A percentile compares a stretch with the other conserved stretches of the same genome.
Evolutionary conservation across 2,329 filamentous ascomycete genomes (phyloP).

Genomic region (Penicillium crustosum): DNA sequence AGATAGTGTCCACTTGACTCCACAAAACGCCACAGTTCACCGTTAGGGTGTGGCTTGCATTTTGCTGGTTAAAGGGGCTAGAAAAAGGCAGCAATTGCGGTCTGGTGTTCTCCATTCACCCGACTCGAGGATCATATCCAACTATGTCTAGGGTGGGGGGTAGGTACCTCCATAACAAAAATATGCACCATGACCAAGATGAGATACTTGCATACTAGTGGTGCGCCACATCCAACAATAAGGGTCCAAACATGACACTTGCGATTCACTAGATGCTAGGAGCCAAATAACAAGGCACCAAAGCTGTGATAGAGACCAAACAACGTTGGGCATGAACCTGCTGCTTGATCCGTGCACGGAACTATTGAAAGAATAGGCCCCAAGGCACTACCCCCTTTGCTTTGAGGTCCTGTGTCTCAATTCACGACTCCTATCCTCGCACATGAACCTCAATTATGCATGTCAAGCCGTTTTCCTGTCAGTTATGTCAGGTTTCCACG

Average conservation of each 20-base stretch:
- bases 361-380: constrained; percentile 21
- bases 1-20: constrained; percentile 7
- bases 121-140: background rate
- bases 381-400: background rate
- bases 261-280: constrained; percentile 4
- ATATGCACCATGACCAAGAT: background rate
- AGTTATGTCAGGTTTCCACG: constrained; percentile 2
- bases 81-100: constrained; percentile 14
- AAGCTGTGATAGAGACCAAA: background rate
- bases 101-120: constrained; percentile 13
- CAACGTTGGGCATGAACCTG: constrained; percentile 5
- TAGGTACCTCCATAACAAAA: background rate
- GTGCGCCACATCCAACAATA: background rate
- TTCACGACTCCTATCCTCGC: constrained; percentile 5
- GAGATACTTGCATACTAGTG: constrained; percentile 6
- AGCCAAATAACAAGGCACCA: background rate
- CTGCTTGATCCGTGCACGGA: constrained; percentile 25
- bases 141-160: background rate
- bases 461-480: constrained; percentile 15
- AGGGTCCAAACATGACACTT: constrained; percentile 9
- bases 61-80: background rate
- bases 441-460: constrained; percentile 21
- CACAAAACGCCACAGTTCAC: constrained; percentile 21
- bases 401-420: background rate
- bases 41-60: constrained; percentile 24